phyloP scores from a whole-genome alignment of 305 asterid genomes.

The Fraxinus paxiana region DNA sequence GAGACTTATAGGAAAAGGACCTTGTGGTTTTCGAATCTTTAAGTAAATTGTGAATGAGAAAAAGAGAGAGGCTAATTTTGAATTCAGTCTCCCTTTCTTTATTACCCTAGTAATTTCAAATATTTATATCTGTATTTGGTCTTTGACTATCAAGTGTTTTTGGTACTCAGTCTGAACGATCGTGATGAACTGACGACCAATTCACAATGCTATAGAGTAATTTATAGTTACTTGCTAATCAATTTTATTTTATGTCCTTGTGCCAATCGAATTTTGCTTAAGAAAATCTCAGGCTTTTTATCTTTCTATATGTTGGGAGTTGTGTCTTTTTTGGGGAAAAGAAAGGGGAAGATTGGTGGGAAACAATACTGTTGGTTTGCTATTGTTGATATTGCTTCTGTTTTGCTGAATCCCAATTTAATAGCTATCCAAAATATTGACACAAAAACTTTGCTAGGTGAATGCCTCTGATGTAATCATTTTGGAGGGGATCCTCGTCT shows the following conservation, averaged over 20 bases:
- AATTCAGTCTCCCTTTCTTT: neutral
- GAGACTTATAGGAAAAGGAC: neutral
- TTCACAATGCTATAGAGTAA: neutral
- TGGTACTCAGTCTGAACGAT: neutral
- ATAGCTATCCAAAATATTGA: slow-evolving; percentile 8
- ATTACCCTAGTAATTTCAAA: neutral
- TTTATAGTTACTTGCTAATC: neutral
- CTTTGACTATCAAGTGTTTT: neutral
- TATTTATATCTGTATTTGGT: neutral
- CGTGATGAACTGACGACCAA: neutral
- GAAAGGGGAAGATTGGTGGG: neutral
- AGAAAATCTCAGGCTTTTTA: neutral
- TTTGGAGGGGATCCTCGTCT: slow-evolving; percentile 93
- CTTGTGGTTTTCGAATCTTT: neutral
- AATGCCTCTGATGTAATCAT: slow-evolving; percentile 95
- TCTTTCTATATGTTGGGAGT: neutral
- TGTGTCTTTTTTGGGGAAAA: neutral
- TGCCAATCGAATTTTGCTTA: neutral
- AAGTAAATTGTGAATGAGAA: neutral
- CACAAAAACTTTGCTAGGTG: slow-evolving; percentile 44
- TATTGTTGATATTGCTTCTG: neutral
- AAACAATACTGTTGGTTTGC: neutral
- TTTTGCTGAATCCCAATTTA: neutral
- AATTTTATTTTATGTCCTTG: neutral
- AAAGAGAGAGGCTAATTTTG: neutral